phyloP scores from a whole-genome alignment of 2,329 filamentous ascomycete genomes.

The Aspergillus sp. region DNA sequence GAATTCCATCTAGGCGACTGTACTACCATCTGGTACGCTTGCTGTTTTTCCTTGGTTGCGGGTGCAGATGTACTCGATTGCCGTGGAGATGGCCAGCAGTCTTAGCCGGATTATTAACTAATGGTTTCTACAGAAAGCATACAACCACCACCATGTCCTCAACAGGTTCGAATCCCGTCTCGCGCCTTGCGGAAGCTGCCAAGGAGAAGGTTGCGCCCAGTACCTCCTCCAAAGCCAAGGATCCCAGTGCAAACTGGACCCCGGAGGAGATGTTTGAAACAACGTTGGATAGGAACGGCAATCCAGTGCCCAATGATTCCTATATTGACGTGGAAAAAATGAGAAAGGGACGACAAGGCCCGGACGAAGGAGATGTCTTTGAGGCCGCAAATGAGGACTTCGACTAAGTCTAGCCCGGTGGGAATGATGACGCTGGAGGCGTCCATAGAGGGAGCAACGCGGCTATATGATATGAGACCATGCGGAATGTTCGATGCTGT shows the following conservation, averaged over 20 bases:
- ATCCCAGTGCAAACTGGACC: constrained; percentile 23
- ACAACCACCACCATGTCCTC: constrained; percentile 28
- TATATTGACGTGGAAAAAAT: constrained; percentile 28
- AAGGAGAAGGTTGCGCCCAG: constrained; percentile 13
- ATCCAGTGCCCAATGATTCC: constrained; percentile 34
- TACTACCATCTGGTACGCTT: constrained; percentile 14
- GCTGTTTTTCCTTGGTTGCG: background rate
- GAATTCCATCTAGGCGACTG: background rate
- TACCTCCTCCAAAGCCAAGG: constrained; percentile 13
- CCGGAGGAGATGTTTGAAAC: constrained; percentile 33
- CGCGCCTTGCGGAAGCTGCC: constrained; percentile 24
- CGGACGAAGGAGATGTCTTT: constrained; percentile 33
- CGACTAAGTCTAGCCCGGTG: constrained; percentile 21
- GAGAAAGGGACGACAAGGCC: constrained; percentile 15
- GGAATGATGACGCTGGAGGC: background rate
- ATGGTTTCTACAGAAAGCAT: background rate
- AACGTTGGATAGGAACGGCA: constrained; percentile 35
- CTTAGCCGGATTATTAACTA: background rate
- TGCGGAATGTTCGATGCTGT: background rate
- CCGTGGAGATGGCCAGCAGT: background rate
- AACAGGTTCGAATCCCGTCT: constrained; percentile 27
- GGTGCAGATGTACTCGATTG: background rate
- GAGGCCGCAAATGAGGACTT: constrained; percentile 35
- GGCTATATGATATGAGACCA: background rate
- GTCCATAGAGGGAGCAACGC: background rate